Evolutionary conservation across 441 rosid genomes (phyloP).

Genomic region (Viola pubescens): DNA sequence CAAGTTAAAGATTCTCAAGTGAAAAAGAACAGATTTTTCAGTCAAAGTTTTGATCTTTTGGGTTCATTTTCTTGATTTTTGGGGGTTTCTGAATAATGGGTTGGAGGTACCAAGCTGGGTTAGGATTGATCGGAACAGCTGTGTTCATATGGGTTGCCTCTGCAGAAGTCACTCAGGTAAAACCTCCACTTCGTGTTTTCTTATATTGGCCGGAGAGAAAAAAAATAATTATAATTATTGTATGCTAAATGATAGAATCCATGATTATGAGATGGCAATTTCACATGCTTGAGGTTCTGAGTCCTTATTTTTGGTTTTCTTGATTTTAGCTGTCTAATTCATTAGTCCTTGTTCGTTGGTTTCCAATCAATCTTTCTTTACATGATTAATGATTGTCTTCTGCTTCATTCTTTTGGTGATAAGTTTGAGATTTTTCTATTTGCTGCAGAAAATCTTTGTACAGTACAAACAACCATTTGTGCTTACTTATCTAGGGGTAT

Average conservation of each 20-base stretch:
- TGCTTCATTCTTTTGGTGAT: neutral
- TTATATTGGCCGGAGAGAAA: neutral
- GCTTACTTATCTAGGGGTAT: conserved; percentile 50
- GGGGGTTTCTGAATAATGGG: conserved; percentile 31
- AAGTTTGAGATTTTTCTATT: neutral
- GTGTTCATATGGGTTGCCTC: conserved; percentile 56
- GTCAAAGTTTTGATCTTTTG: neutral
- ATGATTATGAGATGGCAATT: neutral
- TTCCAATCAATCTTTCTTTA: neutral
- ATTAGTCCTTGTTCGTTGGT: neutral
- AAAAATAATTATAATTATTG: neutral
- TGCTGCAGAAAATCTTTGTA: conserved; percentile 41
- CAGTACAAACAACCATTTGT: conserved; percentile 54
- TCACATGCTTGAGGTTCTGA: neutral
- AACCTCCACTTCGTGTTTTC: neutral
- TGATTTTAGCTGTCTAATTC: neutral
- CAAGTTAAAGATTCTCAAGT: conserved; percentile 13
- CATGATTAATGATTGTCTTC: neutral
- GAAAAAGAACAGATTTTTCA: neutral
- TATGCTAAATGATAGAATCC: neutral
- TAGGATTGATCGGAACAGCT: conserved; percentile 37
- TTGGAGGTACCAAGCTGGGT: conserved; percentile 49
- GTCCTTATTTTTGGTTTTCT: neutral
- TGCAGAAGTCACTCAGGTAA: conserved; percentile 62
- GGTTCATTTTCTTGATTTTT: neutral